Base-by-base conservation (phyloP, 768 basidiomycete genomes). In the Naganishia kalamii region DNA sequence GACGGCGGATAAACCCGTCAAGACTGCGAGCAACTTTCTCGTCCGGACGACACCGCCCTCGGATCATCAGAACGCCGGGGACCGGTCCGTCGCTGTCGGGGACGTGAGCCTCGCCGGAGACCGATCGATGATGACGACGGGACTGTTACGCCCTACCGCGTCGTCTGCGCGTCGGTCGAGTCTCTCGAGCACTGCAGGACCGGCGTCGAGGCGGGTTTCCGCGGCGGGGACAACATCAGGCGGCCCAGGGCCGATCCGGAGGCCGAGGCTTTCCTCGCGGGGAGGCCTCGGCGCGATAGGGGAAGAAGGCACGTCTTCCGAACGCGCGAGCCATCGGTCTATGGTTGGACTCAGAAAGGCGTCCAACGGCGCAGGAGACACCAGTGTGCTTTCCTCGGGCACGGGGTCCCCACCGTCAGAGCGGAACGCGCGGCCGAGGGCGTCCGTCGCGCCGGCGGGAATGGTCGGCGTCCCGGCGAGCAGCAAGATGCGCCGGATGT, bases 281-380 rank as follows among this genome's bases (percentile, higher is more conserved):
- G 54, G 54, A 25, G 54, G 54, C 23, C 23, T 57, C 4, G 54
- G 54, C 15, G 54, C 54, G 54, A 57, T 57, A 37, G 37, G 54
- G n/a, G 54, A 57, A 40, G 54, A 57, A 41, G 48, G 48, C 40
- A 11, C 19, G 33, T 37, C 35, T 7, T 37, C 37, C 11, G 54
- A 40, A 40, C n/a, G 54, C 23, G 54, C 35, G 30, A 57, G 54
- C 27, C 54, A 57, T 57, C 54, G 54, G 8, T 37, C 54, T 35
- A 57, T 57, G 54, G 21, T 52, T 1, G 51, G 54, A 21, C 54
- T 57, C 8, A 33, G 54, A 12, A 57, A 57, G 23, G 11, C 35
- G 4, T 4, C 19, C 27, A 21, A 33, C 2, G 54, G 35, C 12
- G 19, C 25, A n/a, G 54, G 54, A 8, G 54, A 57, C 17, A 27